phyloP scores from a whole-genome alignment of 139 green algal genomes.

The Tetradesmus obliquus region DNA sequence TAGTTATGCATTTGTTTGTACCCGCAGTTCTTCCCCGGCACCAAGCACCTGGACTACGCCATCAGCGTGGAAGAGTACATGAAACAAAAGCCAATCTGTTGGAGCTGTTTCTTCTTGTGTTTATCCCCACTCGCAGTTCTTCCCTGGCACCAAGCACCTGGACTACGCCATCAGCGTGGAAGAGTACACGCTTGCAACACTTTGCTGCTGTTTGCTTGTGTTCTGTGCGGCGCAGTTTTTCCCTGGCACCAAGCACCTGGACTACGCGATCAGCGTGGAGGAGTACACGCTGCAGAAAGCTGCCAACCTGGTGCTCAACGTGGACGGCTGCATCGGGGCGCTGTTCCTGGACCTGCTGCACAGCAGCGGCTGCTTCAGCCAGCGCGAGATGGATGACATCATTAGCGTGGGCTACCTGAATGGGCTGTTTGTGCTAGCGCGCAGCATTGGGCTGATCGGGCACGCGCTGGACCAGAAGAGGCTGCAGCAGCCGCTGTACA shows the following conservation, averaged over 20 bases:
- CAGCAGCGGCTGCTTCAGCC: slow-evolving; percentile 64
- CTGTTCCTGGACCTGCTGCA: slow-evolving; percentile 95
- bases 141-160: slow-evolving; percentile 90
- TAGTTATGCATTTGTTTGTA: too few species aligned
- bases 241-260: slow-evolving; percentile 88
- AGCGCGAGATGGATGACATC: slow-evolving; percentile 57
- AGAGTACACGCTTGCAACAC: slow-evolving; percentile 82
- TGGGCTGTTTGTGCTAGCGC: slow-evolving; percentile 94
- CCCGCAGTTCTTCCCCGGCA: slow-evolving; percentile 86
- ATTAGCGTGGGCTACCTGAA: slow-evolving; percentile 93
- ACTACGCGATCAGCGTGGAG: slow-evolving; percentile 93
- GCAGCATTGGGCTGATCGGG: slow-evolving; percentile 94
- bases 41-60: slow-evolving; percentile 92
- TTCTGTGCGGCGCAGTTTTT: slow-evolving; percentile 75
- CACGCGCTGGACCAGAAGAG: slow-evolving; percentile 96
- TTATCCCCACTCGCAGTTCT: slow-evolving; percentile 66
- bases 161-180: slow-evolving; percentile 92
- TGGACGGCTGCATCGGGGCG: slow-evolving; percentile 94
- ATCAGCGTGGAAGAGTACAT: slow-evolving; percentile 90
- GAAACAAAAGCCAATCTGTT: too few species aligned
- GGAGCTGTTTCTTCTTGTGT: too few species aligned
- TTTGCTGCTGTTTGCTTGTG: neutral
- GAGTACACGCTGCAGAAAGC: slow-evolving; percentile 93
- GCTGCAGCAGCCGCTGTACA: slow-evolving; percentile 91
- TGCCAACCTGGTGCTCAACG: slow-evolving; percentile 91